Conservation (phyloP, 495 filamentous ascomycete species). For the Podospora comata region DNA sequence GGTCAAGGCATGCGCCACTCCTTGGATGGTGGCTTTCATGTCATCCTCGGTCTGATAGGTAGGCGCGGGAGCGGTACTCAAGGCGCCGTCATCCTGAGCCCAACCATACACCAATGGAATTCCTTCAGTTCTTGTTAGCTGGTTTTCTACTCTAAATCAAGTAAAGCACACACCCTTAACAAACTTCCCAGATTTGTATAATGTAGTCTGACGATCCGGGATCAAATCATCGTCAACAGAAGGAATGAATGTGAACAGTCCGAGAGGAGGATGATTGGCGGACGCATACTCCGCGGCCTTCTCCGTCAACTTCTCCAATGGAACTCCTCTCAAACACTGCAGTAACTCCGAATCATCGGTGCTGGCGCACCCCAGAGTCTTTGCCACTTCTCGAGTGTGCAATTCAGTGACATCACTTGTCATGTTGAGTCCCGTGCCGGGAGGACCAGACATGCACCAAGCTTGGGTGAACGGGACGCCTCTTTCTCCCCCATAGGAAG, state of each 20-base stretch:
- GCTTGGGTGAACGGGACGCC: constrained; percentile 33
- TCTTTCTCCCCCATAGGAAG: constrained; percentile 32
- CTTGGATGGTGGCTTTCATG: constrained; percentile 21
- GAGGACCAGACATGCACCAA: constrained; percentile 46
- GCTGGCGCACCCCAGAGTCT: constrained; percentile 19
- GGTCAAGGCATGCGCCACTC: constrained; percentile 20
- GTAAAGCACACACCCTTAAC: constrained; percentile 21
- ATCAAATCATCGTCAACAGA: constrained; percentile 33
- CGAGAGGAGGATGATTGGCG: constrained; percentile 24
- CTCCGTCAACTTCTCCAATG: constrained; percentile 33
- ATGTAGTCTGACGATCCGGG: constrained; percentile 21
- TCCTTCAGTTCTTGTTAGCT: constrained; percentile 10
- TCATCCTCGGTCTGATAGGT: constrained; percentile 19
- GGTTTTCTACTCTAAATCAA: not conserved
- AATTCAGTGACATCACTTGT: constrained; percentile 33
- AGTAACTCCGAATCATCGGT: constrained; percentile 29
- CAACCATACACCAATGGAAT: constrained; percentile 34
- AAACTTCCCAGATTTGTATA: constrained; percentile 28
- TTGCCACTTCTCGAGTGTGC: constrained; percentile 37
- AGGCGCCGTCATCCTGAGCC: constrained; percentile 34
- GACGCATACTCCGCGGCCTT: constrained; percentile 25
- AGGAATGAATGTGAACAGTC: constrained; percentile 31
- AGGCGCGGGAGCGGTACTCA: constrained; percentile 21
- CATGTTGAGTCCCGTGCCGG: constrained; percentile 43
- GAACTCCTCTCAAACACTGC: constrained; percentile 33